phyloP scores from a whole-genome alignment of 2,329 filamentous ascomycete genomes.

The Aureobasidium sp. region DNA sequence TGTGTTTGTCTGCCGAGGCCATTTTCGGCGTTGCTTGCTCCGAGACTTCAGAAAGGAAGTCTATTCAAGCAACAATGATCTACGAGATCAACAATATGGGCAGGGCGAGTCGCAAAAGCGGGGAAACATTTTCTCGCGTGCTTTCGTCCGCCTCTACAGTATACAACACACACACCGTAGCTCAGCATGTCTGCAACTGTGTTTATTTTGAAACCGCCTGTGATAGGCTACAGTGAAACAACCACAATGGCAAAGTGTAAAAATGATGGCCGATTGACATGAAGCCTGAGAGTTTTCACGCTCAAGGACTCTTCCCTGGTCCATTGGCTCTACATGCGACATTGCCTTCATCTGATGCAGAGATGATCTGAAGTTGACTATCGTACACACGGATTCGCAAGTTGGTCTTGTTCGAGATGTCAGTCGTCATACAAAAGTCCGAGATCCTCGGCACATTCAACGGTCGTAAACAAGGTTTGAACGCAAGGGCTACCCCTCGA shows the following conservation, averaged over 20 bases:
- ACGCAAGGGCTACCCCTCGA: slow-evolving; percentile 3
- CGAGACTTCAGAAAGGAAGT: background rate
- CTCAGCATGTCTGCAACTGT: background rate
- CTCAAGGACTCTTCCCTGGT: background rate
- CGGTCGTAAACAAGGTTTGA: background rate
- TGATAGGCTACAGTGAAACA: background rate
- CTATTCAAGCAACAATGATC: background rate
- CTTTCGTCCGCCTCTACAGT: background rate
- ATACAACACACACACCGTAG: background rate
- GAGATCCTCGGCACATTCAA: slow-evolving; percentile 2
- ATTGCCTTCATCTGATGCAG: background rate
- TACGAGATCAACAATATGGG: background rate
- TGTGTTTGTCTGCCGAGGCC: slow-evolving; percentile 8
- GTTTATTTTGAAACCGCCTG: background rate
- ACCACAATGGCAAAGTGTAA: background rate
- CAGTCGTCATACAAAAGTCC: background rate
- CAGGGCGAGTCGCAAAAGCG: background rate
- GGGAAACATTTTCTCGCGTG: background rate
- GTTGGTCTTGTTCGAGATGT: background rate
- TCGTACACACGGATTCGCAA: background rate
- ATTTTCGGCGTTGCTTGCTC: background rate
- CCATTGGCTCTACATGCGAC: too few species aligned
- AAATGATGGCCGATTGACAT: background rate
- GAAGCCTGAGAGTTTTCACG: too few species aligned
- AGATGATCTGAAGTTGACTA: background rate